These are phyloP conservation scores for Hydnomerulius pinastri DNA, from an alignment of 768 basidiomycete genomes.

Conservation along the genomic window DNA sequence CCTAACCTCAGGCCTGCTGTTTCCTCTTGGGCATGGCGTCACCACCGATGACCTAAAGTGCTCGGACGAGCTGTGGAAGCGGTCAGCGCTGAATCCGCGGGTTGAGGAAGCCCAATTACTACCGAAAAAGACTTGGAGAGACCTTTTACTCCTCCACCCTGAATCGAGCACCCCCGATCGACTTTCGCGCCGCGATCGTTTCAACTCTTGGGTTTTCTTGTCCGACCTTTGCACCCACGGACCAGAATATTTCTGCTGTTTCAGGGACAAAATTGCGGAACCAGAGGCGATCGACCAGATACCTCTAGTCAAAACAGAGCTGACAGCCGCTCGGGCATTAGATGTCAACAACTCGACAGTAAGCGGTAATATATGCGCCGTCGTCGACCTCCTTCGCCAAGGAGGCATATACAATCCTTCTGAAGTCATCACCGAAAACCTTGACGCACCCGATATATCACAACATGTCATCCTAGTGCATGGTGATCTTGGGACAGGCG, in stretches of 20 bases:
- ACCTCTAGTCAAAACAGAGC: conserved; percentile 20
- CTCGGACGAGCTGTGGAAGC: conserved; percentile 36
- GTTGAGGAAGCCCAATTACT: neutral
- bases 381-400: conserved; percentile 10
- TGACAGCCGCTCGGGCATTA: conserved; percentile 19
- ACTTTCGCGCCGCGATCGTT: conserved; percentile 24
- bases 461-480: conserved; percentile 16
- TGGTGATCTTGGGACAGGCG: conserved; percentile 23
- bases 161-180: conserved; percentile 14
- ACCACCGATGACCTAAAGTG: conserved; percentile 30
- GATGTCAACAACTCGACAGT: conserved; percentile 27
- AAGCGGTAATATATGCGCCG: conserved; percentile 18
- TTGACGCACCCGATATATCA: conserved; percentile 6
- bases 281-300: conserved; percentile 30
- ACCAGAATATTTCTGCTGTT: conserved; percentile 23
- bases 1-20: conserved; percentile 24
- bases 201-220: conserved; percentile 21
- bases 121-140: conserved; percentile 1
- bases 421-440: neutral
- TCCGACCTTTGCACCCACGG: conserved; percentile 14
- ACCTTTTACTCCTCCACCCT: conserved; percentile 14
- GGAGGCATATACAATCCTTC: neutral
- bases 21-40: conserved; percentile 23
- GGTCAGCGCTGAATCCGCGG: conserved; percentile 23
- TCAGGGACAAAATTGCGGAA: conserved; percentile 11